phyloP scores from a whole-genome alignment of 148 eudicot species.

The Cornus controversa region DNA sequence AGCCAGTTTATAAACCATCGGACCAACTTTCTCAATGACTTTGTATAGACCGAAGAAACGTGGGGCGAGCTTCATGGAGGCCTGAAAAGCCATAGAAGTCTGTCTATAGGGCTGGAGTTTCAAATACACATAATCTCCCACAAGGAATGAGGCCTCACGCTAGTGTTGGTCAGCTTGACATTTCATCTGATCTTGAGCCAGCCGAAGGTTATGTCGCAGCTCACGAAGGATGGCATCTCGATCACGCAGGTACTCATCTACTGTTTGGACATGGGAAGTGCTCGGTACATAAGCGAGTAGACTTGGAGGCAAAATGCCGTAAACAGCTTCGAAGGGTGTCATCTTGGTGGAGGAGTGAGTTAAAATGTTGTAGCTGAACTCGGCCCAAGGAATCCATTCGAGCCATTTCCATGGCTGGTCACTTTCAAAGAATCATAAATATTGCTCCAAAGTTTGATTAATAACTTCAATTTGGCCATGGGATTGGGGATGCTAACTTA shows the following conservation, averaged over 20 bases:
- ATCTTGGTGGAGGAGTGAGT: no score
- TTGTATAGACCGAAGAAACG: neutral
- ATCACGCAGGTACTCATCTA: neutral
- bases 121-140: neutral
- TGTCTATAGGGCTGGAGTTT: neutral
- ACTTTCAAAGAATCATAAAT: no score
- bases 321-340: no score
- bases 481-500: no score
- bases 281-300: neutral
- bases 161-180: neutral
- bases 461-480: no score
- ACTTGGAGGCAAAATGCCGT: no score
- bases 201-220: neutral
- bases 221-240: neutral
- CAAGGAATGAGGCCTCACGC: neutral
- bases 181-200: neutral
- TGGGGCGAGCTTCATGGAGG: slow-evolving; percentile 1
- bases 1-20: neutral
- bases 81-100: neutral
- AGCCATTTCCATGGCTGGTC: no score
- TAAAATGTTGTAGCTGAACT: no score
- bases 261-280: neutral
- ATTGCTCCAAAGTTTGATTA: no score
- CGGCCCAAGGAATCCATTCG: no score
- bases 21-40: neutral